Evolutionary conservation across 768 basidiomycete species (phyloP), one percentile per base, ranked within the genome.

Genomic region (Lactarius hatsudake): DNA sequence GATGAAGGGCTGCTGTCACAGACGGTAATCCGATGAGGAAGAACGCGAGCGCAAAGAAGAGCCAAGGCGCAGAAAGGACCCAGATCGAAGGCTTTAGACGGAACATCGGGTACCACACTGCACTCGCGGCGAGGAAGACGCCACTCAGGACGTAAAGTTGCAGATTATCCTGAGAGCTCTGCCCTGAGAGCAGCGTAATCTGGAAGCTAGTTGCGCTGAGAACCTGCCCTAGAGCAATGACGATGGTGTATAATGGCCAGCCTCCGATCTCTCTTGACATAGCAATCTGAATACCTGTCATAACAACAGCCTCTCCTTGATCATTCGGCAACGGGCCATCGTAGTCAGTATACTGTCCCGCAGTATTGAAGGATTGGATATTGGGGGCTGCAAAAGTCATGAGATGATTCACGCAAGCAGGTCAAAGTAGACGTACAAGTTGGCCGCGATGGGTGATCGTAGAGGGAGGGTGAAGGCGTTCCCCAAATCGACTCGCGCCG

Each of bases 201-300:
- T 97, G 95, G 86, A 96, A 97, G 73, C 94, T 96, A 36, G 93
- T 94, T 3, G 93, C 93, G 64, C 89, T 87, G 69, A 94, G 78
- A 90, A 94, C 93, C 81, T 93, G 94, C 40, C 94, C 94, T 36
- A 90, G 70, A 34, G 88, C 94, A 68, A 96, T 91, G 73, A 96
- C 81, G 72, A 96, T 90, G 51, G 93, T 90, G 77, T 97, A 97
- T 69, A 97, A 75, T 0, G 95, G 95, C 95, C 95, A 97, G 42
- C 91, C 90, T 51, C 78, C 84, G 57, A 95, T 75, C 75, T 93
- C 87, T 54, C 93, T 82, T 36, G 91, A 83, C 85, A 97, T 83
- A 28, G 87, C 85, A 69, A 96, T 89, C 74, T 97, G 95, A 54
- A 95, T 74, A 63, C 89, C 81, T 7, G 88, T 90, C 93, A 97